Percentiles rank a stretch among this genome's conserved stretches.
These are phyloP conservation scores for Candida ipomoeae DNA, from an alignment of 805 yeast species.

Conservation along the genomic window DNA sequence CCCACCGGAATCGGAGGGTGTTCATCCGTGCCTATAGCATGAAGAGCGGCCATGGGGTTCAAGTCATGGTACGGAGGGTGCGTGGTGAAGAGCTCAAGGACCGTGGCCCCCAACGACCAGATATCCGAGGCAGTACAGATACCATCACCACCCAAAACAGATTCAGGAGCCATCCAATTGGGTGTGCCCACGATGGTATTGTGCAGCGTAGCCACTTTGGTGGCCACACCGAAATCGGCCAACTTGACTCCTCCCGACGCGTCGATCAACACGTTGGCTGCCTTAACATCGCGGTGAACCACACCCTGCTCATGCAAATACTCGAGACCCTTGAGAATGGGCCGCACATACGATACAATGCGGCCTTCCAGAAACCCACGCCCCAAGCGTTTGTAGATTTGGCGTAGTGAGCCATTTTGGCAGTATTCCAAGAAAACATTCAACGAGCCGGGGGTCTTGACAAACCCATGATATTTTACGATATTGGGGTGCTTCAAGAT, in stretches of 20 bases:
- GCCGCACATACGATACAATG: conserved; percentile 42
- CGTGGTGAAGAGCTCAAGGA: conserved; percentile 80
- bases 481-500: conserved; percentile 50
- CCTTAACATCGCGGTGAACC: conserved; percentile 80
- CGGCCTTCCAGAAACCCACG: conserved; percentile 53
- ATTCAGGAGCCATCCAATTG: conserved; percentile 99
- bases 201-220: conserved; percentile 38
- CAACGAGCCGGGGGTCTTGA: conserved; percentile 48
- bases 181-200: conserved; percentile 75
- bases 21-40: conserved; percentile 75
- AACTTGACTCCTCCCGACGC: conserved; percentile 17
- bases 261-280: conserved; percentile 19
- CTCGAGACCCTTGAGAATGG: conserved; percentile 47
- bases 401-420: conserved; percentile 62
- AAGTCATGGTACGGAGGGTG: conserved; percentile 81
- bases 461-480: conserved; percentile 57
- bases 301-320: conserved; percentile 71
- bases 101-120: conserved; percentile 95
- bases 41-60: conserved; percentile 74
- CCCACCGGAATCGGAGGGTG: conserved; percentile 63
- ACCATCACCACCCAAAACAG: conserved; percentile 73
- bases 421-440: conserved; percentile 57
- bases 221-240: conserved; percentile 78
- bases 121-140: conserved; percentile 86
- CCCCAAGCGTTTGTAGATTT: conserved; percentile 43